These are phyloP conservation scores for Tetraselmis chui DNA, from an alignment of 139 green algal genomes.

Conservation along the genomic window DNA sequence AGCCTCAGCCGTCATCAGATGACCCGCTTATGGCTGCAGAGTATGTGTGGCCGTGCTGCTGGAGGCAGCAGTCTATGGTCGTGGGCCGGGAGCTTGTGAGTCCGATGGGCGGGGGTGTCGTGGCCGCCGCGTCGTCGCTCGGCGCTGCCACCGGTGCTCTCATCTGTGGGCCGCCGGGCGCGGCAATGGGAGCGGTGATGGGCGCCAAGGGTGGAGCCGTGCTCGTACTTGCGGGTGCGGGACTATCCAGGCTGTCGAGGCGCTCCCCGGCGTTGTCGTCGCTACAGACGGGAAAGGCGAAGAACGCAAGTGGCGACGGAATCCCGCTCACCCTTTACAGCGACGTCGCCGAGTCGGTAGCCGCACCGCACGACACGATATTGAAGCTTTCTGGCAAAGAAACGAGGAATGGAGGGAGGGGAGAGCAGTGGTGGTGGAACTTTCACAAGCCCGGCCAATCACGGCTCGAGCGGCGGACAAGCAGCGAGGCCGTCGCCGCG, in stretches of 20 bases:
- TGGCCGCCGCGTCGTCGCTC: background rate
- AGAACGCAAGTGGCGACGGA: too few relatives aligned
- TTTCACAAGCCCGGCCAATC: too few relatives aligned
- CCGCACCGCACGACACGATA: too few relatives aligned
- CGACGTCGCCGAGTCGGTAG: too few relatives aligned
- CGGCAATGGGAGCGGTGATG: background rate
- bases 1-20: background rate
- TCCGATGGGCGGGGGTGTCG: background rate
- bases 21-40: background rate
- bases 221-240: background rate
- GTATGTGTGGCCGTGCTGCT: background rate
- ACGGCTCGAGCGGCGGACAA: too few relatives aligned
- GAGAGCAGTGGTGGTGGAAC: too few relatives aligned
- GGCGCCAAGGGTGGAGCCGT: background rate
- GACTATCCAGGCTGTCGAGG: background rate
- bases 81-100: background rate
- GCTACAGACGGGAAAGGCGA: too few relatives aligned
- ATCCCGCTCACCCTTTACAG: too few relatives aligned
- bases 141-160: background rate
- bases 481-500: too few relatives aligned
- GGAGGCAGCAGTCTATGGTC: background rate
- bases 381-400: too few relatives aligned
- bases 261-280: too few relatives aligned
- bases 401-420: too few relatives aligned
- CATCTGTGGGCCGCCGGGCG: background rate